These are phyloP conservation scores for Solanum chaucha DNA, from an alignment of 257 asterid species.

Conservation along the genomic window DNA sequence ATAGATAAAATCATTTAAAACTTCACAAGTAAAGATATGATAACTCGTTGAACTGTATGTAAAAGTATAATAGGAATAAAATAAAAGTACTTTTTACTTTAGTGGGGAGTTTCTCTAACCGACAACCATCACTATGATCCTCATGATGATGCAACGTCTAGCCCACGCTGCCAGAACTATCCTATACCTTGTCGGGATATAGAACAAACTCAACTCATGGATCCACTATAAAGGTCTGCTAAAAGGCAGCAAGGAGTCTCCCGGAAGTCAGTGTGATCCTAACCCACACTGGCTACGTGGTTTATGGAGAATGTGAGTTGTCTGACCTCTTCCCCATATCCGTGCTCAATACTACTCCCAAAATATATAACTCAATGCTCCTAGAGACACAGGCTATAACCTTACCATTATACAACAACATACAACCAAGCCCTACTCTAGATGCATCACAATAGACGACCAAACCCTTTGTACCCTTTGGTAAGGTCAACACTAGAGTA, in stretches of 20 bases:
- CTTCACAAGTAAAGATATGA: too few relatives aligned
- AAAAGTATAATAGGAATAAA: too few relatives aligned
- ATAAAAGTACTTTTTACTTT: too few relatives aligned
- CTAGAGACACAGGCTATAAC: too few relatives aligned
- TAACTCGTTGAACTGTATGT: too few relatives aligned
- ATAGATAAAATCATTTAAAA: too few relatives aligned
- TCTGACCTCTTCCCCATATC: not conserved
- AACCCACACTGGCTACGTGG: not conserved
- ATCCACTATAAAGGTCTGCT: not conserved
- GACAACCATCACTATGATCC: not conserved
- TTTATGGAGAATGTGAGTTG: not conserved
- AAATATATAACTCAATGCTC: not conserved
- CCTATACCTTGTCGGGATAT: not conserved
- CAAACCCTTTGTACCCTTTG: too few relatives aligned
- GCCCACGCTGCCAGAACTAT: not conserved
- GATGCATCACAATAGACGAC: too few relatives aligned
- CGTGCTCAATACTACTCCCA: not conserved
- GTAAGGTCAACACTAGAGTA: too few relatives aligned
- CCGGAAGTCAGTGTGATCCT: not conserved
- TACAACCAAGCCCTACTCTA: too few relatives aligned
- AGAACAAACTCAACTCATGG: not conserved
- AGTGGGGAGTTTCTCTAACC: not conserved
- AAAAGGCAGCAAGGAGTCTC: not conserved
- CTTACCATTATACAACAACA: too few relatives aligned
- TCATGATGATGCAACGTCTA: not conserved